Evolutionary conservation across 2,329 filamentous ascomycete genomes (phyloP).

Genomic region (Xylariaceae sp.): DNA sequence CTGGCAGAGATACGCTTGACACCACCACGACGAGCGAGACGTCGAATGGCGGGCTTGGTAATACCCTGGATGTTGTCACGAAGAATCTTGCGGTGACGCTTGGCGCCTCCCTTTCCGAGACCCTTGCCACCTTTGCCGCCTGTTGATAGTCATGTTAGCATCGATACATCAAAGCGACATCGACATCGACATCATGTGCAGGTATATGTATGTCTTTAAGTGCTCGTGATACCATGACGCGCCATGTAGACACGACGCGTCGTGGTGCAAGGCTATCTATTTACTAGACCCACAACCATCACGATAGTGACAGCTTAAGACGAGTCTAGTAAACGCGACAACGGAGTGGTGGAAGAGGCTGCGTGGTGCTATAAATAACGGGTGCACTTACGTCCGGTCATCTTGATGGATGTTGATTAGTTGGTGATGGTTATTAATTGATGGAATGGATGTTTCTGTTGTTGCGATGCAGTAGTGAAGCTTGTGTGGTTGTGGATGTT

Average conservation of each 20-base stretch:
- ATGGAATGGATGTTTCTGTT: slow-evolving; percentile 10
- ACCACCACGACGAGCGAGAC: slow-evolving; percentile 98
- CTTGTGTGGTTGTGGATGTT: slow-evolving; percentile 26
- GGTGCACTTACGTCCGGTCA: slow-evolving; percentile 66
- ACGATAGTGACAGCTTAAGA: slow-evolving; percentile 6
- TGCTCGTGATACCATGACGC: slow-evolving; percentile 2
- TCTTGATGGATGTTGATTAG: slow-evolving; percentile 43
- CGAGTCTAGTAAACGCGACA: slow-evolving; percentile 15
- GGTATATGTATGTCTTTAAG: not conserved
- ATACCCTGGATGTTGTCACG: slow-evolving; percentile 99
- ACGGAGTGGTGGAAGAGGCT: slow-evolving; percentile 4
- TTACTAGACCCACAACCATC: slow-evolving; percentile 24
- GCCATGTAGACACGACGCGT: slow-evolving; percentile 30
- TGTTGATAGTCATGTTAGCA: slow-evolving; percentile 33
- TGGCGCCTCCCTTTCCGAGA: slow-evolving; percentile 96
- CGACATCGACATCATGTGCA: not conserved
- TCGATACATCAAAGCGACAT: too few relatives aligned
- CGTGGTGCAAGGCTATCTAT: slow-evolving; percentile 8
- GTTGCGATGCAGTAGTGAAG: slow-evolving; percentile 12
- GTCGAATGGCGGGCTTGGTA: slow-evolving; percentile 95
- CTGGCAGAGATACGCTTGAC: slow-evolving; percentile 99
- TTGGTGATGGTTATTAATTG: slow-evolving; percentile 18
- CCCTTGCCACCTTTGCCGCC: slow-evolving; percentile 96
- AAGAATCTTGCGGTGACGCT: slow-evolving; percentile 98
- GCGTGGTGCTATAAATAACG: slow-evolving; percentile 11